Conservation (phyloP, 2,329 filamentous ascomycete genomes). For the Aspergillus vadensis region DNA sequence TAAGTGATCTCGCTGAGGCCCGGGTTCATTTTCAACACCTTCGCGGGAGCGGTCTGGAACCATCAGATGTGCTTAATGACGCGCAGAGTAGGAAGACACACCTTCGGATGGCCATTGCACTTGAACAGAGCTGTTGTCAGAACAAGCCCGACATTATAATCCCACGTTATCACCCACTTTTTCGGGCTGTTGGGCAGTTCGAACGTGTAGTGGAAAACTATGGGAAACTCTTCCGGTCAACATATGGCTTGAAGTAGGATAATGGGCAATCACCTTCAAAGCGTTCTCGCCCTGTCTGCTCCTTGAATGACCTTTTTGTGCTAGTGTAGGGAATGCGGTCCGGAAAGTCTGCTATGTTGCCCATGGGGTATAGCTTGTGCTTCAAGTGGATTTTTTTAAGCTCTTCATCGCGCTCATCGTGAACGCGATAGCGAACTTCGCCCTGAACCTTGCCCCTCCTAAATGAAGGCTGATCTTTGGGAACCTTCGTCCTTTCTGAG, state of each 20-base stretch:
- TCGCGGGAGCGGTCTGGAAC: conserved; percentile 78
- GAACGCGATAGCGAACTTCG: neutral
- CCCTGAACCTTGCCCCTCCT: neutral
- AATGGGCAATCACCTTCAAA: neutral
- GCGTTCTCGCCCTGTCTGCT: neutral
- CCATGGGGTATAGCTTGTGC: neutral
- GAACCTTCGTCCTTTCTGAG: neutral
- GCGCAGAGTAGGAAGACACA: conserved; percentile 41
- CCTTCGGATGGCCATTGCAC: conserved; percentile 83
- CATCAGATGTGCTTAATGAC: neutral
- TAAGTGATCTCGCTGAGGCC: conserved; percentile 87
- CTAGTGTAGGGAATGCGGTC: conserved; percentile 16
- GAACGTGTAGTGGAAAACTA: conserved; percentile 71
- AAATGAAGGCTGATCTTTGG: neutral
- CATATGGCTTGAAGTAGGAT: conserved; percentile 9
- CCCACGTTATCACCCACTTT: conserved; percentile 85
- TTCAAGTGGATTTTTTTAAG: neutral
- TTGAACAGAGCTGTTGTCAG: conserved; percentile 96
- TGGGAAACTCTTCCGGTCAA: conserved; percentile 30
- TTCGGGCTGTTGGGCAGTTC: conserved; percentile 63
- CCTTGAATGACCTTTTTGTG: neutral
- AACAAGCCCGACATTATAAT: conserved; percentile 92
- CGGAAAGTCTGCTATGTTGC: conserved; percentile 10
- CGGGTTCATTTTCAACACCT: conserved; percentile 74
- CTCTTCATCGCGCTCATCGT: neutral